Evolutionary conservation across 306 rosid species (phyloP).

Genomic region (Fragaria iinumae): DNA sequence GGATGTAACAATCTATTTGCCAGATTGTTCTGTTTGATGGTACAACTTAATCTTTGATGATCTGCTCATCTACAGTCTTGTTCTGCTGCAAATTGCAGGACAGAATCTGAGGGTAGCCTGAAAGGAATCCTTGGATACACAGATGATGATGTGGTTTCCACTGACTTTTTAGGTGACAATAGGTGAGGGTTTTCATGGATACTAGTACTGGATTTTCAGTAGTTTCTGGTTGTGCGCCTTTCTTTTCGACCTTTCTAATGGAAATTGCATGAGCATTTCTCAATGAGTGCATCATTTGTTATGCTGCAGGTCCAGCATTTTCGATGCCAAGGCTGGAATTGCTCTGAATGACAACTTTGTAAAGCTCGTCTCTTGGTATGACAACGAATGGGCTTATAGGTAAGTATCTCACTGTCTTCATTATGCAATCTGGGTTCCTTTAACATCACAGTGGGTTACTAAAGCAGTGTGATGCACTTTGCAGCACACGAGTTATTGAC

Average conservation of each 20-base stretch:
- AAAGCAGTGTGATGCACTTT: not conserved
- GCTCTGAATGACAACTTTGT: slow-evolving; percentile 64
- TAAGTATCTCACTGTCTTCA: slow-evolving; percentile 5
- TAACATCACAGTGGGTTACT: not conserved
- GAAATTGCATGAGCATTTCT: not conserved
- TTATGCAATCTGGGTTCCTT: not conserved
- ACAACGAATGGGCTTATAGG: slow-evolving; percentile 68
- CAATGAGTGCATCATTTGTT: not conserved
- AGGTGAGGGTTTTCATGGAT: slow-evolving; percentile 44
- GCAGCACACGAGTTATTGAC: slow-evolving; percentile 48
- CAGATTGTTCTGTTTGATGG: not conserved
- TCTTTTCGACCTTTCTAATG: not conserved
- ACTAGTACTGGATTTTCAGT: not conserved
- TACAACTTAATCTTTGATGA: not conserved
- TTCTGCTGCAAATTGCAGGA: slow-evolving; percentile 35
- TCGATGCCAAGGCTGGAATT: slow-evolving; percentile 81
- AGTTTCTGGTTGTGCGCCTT: not conserved
- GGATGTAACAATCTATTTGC: not conserved
- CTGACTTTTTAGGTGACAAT: slow-evolving; percentile 77
- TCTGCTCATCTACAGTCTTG: not conserved
- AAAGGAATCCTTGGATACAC: slow-evolving; percentile 83
- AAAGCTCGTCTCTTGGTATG: slow-evolving; percentile 70
- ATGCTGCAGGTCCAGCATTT: slow-evolving; percentile 84
- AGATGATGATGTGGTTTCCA: slow-evolving; percentile 77
- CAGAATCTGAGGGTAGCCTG: slow-evolving; percentile 74